phyloP scores from a whole-genome alignment of 2,329 filamentous ascomycete genomes.

The Fusarium papillatum region DNA sequence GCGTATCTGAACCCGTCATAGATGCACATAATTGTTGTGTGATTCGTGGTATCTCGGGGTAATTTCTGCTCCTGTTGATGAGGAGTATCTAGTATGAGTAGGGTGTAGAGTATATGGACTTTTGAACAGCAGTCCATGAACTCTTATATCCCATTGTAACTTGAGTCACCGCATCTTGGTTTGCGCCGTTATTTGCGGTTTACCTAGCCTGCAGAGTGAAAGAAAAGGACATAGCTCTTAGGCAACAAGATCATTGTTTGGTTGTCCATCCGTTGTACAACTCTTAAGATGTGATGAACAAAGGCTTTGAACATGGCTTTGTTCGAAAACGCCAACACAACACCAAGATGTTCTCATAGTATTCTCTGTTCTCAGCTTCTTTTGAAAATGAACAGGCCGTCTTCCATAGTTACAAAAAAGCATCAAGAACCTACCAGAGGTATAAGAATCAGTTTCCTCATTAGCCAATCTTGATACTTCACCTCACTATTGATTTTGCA shows the following conservation, averaged over 20 bases:
- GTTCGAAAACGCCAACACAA: not conserved
- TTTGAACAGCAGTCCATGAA: not conserved
- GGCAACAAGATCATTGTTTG: not conserved
- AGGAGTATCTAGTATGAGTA: not conserved
- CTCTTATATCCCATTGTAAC: not conserved
- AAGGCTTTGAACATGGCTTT: slow-evolving; percentile 13
- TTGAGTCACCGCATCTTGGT: not conserved
- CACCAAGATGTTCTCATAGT: not conserved
- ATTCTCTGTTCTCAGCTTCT: not conserved
- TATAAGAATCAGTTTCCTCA: not conserved
- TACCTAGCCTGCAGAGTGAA: not conserved
- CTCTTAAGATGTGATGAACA: slow-evolving; percentile 9
- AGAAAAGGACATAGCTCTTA: not conserved
- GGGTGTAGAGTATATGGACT: not conserved
- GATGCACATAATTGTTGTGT: not conserved
- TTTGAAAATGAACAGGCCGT: not conserved
- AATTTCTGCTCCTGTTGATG: not conserved
- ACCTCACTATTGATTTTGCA: not conserved
- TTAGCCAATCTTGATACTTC: not conserved
- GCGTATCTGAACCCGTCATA: not conserved
- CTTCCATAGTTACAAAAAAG: not conserved
- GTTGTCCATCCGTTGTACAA: not conserved
- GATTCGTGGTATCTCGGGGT: not conserved
- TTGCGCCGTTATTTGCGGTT: not conserved
- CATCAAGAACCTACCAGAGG: not conserved